Conservation (phyloP, 345 rosid genomes). For the Aurinia saxatilis region DNA sequence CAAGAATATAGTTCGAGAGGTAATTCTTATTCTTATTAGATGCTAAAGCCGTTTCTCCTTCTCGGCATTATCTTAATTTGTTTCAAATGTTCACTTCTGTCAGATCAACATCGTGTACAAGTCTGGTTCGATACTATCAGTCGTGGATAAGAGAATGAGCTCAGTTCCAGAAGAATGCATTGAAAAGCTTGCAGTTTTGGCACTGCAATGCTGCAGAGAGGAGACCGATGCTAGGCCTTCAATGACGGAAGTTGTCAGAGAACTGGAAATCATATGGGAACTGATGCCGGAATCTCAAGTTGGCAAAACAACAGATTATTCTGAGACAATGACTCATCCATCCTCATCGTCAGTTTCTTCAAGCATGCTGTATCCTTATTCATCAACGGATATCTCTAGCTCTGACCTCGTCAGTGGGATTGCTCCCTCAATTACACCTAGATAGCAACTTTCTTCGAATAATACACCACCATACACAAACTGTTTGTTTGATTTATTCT, state of each 20-base stretch:
- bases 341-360: slow-evolving; percentile 50
- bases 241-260: slow-evolving; percentile 83
- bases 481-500: too few species aligned
- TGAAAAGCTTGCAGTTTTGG: slow-evolving; percentile 68
- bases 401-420: slow-evolving; percentile 82
- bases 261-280: slow-evolving; percentile 65
- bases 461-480: neutral
- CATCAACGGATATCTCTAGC: slow-evolving; percentile 75
- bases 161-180: slow-evolving; percentile 77
- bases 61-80: neutral
- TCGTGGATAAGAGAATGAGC: slow-evolving; percentile 76
- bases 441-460: slow-evolving; percentile 31
- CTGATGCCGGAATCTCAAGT: slow-evolving; percentile 45
- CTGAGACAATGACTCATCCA: slow-evolving; percentile 25
- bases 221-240: slow-evolving; percentile 80
- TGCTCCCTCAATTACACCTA: slow-evolving; percentile 59
- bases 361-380: slow-evolving; percentile 36
- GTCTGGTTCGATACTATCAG: slow-evolving; percentile 68
- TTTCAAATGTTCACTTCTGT: neutral
- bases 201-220: slow-evolving; percentile 65
- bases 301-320: slow-evolving; percentile 22
- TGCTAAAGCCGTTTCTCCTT: neutral
- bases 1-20: slow-evolving; percentile 95
- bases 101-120: slow-evolving; percentile 69
- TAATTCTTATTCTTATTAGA: slow-evolving; percentile 16